Evolutionary conservation across 306 rosid genomes (phyloP).

Genomic region (Vigna unguiculata): DNA sequence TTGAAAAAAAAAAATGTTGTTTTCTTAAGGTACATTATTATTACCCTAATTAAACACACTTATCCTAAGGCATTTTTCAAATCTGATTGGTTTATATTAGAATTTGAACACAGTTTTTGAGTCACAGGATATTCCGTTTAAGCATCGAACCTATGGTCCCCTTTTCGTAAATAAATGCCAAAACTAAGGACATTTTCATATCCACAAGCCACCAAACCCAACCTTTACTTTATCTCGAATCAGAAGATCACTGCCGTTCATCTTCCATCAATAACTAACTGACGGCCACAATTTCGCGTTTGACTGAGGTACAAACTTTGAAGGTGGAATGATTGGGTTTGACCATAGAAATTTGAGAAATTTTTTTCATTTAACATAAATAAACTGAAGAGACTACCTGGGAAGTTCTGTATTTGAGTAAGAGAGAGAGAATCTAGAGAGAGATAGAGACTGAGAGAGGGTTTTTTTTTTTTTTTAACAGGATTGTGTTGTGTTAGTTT

Average conservation of each 20-base stretch:
- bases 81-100: too few relatives aligned
- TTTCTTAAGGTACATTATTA: too few relatives aligned
- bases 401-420: slow-evolving; percentile 30
- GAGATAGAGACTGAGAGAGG: background rate
- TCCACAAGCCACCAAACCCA: background rate
- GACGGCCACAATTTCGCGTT: slow-evolving; percentile 29
- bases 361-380: background rate
- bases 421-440: background rate
- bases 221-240: slow-evolving; percentile 23
- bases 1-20: too few relatives aligned
- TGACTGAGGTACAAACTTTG: slow-evolving; percentile 58
- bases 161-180: background rate
- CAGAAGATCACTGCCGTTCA: slow-evolving; percentile 38
- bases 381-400: slow-evolving; percentile 51
- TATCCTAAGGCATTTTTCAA: too few relatives aligned
- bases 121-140: slow-evolving; percentile 37
- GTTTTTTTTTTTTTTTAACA: background rate
- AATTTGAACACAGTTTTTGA: too few relatives aligned
- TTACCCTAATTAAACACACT: too few relatives aligned
- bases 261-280: background rate
- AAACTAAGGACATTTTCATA: slow-evolving; percentile 13
- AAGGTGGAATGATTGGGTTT: slow-evolving; percentile 60
- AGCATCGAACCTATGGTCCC: slow-evolving; percentile 13
- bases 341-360: slow-evolving; percentile 47
- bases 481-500: background rate